A percentile compares a stretch with the other conserved stretches of the same genome.
phyloP scores from a whole-genome alignment of 2,329 filamentous ascomycete genomes.

The Trichoderma citrinoviride region DNA sequence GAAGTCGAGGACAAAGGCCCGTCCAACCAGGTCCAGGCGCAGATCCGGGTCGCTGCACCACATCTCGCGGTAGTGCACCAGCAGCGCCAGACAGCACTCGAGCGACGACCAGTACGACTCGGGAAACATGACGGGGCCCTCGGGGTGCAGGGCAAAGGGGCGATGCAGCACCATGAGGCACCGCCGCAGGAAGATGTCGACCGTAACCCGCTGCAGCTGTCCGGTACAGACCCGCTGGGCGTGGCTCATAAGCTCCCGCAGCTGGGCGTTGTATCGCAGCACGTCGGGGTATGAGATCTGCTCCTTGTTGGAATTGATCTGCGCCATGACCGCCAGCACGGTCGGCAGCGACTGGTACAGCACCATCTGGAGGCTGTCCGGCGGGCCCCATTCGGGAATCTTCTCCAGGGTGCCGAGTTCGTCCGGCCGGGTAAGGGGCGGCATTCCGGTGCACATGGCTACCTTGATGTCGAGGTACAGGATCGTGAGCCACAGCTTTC shows the following conservation, averaged over 20 bases:
- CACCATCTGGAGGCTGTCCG: constrained; percentile 35
- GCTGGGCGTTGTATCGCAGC: constrained; percentile 33
- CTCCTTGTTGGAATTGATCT: constrained; percentile 35
- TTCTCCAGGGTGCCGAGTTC: constrained; percentile 31
- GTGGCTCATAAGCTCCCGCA: constrained; percentile 36
- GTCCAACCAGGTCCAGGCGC: constrained; percentile 34
- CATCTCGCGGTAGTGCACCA: constrained; percentile 38
- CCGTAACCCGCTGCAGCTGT: constrained; percentile 34
- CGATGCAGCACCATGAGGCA: constrained; percentile 39
- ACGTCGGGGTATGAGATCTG: constrained; percentile 36
- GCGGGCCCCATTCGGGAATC: constrained; percentile 30
- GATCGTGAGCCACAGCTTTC: constrained; percentile 38
- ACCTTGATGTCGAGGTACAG: constrained; percentile 38
- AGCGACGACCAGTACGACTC: constrained; percentile 40
- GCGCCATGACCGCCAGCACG: constrained; percentile 33
- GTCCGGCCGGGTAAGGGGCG: constrained; percentile 34
- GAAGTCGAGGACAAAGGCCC: constrained; percentile 38
- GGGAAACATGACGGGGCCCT: constrained; percentile 35
- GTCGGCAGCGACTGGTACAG: constrained; percentile 34
- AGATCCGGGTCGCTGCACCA: constrained; percentile 31
- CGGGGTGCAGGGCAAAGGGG: constrained; percentile 36
- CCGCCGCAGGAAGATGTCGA: constrained; percentile 37
- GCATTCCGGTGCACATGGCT: constrained; percentile 38
- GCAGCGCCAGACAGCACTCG: constrained; percentile 37
- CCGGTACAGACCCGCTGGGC: constrained; percentile 32